Base-by-base conservation (phyloP, 805 yeast species). In the Suhomyces vadensis region DNA sequence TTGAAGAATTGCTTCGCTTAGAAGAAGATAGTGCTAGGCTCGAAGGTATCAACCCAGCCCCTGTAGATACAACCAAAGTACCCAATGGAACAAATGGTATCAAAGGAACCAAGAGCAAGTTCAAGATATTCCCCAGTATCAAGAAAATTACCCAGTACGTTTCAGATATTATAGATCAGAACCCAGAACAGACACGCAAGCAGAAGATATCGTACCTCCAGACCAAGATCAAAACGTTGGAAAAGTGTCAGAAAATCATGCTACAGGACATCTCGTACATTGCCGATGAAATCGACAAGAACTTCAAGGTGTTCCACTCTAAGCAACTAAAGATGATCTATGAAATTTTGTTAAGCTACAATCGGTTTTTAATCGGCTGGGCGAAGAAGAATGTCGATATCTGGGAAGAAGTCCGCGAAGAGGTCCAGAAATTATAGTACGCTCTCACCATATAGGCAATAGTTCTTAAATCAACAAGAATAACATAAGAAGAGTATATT, bases 101-200 rank as follows among this genome's bases (percentile, higher is more conserved):
- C 17, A 11, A 25, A 9, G 11, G 31, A 8, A 48, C 60, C 17
- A 42, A 50, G 7, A 44, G 63, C 3, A 71, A 74, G 35, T 77
- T 78, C 59, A 78, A 75, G 46, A 37, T 61, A 29, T 70, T 82
- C 38, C 83, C 85, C 0, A 79, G 78, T 3, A 65, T 80, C 39
- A 70, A 68, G 48, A 70, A 69, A 38, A 60, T 83, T 13, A 77
- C 82, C 31, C 83, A 79, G 53, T 71, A 71, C 46, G 75, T 72
- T 6, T 57, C 64, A 16, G 85, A 82, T 37, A 77, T 83, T 37
- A 79, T 83, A 53, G 87, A 83, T 47, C 78, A 75, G 25, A 84
- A 83, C 51, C 87, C 88, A 0, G 85, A 81, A 44, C 67, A 77
- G n/a, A 73, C 83, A 1, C 68, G 87, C 14, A 75, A 82, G 42